phyloP scores from a whole-genome alignment of 768 basidiomycete genomes.

The Pholiota microspora region DNA sequence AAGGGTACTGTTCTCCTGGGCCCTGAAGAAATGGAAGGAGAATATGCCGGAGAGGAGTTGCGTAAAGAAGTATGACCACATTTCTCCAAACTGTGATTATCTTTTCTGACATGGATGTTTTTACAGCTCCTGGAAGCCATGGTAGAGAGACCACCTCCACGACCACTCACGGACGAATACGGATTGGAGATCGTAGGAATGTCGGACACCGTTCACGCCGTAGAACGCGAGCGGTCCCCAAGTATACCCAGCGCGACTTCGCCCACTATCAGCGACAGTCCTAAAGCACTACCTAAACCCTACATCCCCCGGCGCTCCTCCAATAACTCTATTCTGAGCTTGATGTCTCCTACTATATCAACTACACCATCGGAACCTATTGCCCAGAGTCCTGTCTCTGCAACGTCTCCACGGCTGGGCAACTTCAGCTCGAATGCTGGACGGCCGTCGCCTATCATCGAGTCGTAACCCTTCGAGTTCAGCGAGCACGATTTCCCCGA shows the following conservation, averaged over 20 bases:
- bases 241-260: slow-evolving; percentile 22
- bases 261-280: slow-evolving; percentile 27
- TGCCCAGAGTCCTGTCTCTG: slow-evolving; percentile 7
- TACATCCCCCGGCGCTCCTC: slow-evolving; percentile 62
- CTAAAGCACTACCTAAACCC: slow-evolving; percentile 50
- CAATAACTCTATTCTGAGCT: slow-evolving; percentile 38
- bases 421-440: slow-evolving; percentile 11
- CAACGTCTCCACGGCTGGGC: slow-evolving; percentile 14
- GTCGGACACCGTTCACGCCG: slow-evolving; percentile 9
- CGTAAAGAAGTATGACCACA: slow-evolving; percentile 61
- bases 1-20: slow-evolving; percentile 82
- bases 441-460: slow-evolving; percentile 1
- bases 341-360: slow-evolving; percentile 33
- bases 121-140: slow-evolving; percentile 76
- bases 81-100: neutral
- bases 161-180: slow-evolving; percentile 65
- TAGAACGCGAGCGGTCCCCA: slow-evolving; percentile 13
- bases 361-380: slow-evolving; percentile 15
- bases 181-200: slow-evolving; percentile 36
- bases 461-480: neutral
- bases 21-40: slow-evolving; percentile 86
- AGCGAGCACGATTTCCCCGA: neutral
- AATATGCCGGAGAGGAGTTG: slow-evolving; percentile 86
- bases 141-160: slow-evolving; percentile 82
- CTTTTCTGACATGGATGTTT: neutral